These are phyloP conservation scores for Allium sativum DNA, from an alignment of 106 monocot species.

Conservation along the genomic window DNA sequence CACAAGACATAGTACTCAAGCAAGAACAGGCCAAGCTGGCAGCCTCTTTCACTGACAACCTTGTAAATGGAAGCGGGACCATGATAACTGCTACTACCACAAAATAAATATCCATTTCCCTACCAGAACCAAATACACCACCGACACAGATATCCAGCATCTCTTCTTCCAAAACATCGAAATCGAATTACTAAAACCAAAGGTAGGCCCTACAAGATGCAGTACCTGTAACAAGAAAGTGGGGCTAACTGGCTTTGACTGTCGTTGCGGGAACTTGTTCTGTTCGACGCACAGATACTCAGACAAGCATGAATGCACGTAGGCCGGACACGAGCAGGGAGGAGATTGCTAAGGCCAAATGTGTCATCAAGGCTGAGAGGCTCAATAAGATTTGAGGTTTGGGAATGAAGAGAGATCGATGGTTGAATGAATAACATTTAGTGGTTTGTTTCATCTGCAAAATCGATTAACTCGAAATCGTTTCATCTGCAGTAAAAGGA, in stretches of 20 bases:
- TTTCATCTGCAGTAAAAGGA: no score
- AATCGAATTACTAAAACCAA: slow-evolving; percentile 12
- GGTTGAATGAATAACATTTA: no score
- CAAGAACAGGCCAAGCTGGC: slow-evolving; percentile 35
- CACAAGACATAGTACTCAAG: slow-evolving; percentile 35
- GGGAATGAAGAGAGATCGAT: not conserved
- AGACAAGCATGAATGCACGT: slow-evolving; percentile 38
- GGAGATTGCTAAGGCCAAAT: slow-evolving; percentile 40
- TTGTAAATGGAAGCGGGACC: slow-evolving; percentile 23
- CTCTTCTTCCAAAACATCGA: not conserved
- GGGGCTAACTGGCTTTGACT: slow-evolving; percentile 39
- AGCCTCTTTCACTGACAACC: slow-evolving; percentile 28
- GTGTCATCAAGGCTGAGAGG: slow-evolving; percentile 50
- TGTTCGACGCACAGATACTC: slow-evolving; percentile 42
- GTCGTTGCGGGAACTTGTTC: slow-evolving; percentile 39
- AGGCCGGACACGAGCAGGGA: slow-evolving; percentile 31
- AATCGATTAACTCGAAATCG: no score
- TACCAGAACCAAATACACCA: slow-evolving; percentile 3
- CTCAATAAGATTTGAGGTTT: slow-evolving; percentile 38
- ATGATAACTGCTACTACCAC: slow-evolving; percentile 7
- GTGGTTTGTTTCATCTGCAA: no score
- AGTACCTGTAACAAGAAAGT: slow-evolving; percentile 30
- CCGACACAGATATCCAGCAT: slow-evolving; percentile 1
- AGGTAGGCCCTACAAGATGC: slow-evolving; percentile 35
- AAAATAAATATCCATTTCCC: slow-evolving; percentile 2